Base-by-base conservation (phyloP, 192 early-diverging fungal species). In the Lunasporangiospora selenospora region DNA sequence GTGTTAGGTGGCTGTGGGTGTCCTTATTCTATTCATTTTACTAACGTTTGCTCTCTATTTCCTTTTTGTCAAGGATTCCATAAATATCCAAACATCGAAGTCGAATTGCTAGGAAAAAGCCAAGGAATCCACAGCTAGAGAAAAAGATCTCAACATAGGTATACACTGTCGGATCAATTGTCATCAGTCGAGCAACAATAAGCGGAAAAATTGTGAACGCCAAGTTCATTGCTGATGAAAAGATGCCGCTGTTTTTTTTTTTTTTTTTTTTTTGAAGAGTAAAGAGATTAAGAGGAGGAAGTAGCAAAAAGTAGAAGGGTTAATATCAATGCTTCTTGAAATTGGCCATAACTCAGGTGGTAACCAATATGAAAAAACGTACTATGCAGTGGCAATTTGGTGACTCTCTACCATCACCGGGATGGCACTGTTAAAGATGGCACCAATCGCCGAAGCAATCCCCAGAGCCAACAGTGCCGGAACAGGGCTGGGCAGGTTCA, bases 351-450 rank as follows among this genome's bases (percentile, higher is more conserved):
- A n/a, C n/a, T n/a, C n/a, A n/a, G n/a, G n/a, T n/a, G n/a, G n/a
- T n/a, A n/a, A n/a, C 2, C 37, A 53, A 53, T 21, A 26, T 1
- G 11, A 1, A 40, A 53, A 26, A 53, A 58, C 69, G 37, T 69
- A 77, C 75, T 67, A 67, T 1, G 75, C 64, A 21, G 63, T 64
- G 6, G 57, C 75, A 12, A 67, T 62, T 34, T 65, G 62, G 37
- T 75, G 61, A 24, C 81, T 76, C 47, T 85, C 75, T n/a, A 87
- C 81, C 29, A 87, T 67, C 30, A 67, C 75, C 7, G 88, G 85
- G 36, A 90, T 75, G 8, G 84, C 81, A 3, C 87, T 87, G 77
- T 85, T 88, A 21, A 90, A 70, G 10, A 81, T 83, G 13, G 83
- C 85, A 11, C 87, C 87, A 53, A 90, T 83, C 2, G 81, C 79